A percentile compares a stretch with the other conserved stretches of the same genome.
phyloP scores from a whole-genome alignment of 2,329 filamentous ascomycete genomes.

The Neurospora sp. region DNA sequence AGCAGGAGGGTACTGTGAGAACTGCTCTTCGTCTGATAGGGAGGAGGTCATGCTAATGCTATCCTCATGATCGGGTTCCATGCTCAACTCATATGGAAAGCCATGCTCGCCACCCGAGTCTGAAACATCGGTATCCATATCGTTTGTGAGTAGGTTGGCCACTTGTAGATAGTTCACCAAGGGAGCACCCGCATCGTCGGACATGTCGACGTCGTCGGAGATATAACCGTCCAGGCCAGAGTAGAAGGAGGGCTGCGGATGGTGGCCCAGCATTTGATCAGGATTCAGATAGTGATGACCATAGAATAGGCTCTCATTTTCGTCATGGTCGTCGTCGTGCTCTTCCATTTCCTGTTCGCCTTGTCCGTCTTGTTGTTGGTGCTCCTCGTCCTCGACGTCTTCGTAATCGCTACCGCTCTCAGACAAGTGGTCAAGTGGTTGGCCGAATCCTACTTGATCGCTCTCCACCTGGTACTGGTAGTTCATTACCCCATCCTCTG shows the following conservation, averaged over 20 bases:
- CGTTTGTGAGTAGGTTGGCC: slow-evolving; percentile 13
- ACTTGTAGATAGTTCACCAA: slow-evolving; percentile 14
- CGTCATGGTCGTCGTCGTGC: slow-evolving; percentile 1
- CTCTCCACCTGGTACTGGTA: not conserved
- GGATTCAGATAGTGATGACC: not conserved
- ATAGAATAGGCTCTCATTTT: slow-evolving; percentile 1
- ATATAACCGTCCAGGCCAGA: slow-evolving; percentile 11
- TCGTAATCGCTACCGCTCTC: slow-evolving; percentile 1
- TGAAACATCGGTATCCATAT: slow-evolving; percentile 15
- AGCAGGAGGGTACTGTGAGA: not conserved
- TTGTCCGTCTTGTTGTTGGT: not conserved
- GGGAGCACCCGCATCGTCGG: slow-evolving; percentile 15
- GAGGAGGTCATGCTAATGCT: not conserved
- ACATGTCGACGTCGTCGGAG: slow-evolving; percentile 17
- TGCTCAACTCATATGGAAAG: not conserved
- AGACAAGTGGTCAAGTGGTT: not conserved
- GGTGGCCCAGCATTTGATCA: slow-evolving; percentile 1
- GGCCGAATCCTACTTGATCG: not conserved
- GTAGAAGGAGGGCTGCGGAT: slow-evolving; percentile 2
- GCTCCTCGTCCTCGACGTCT: slow-evolving; percentile 4
- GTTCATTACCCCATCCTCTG: not conserved
- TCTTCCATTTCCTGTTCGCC: slow-evolving; percentile 4
- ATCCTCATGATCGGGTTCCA: not conserved
- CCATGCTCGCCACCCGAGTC: slow-evolving; percentile 4
- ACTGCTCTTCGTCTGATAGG: not conserved